These are phyloP conservation scores for Coemansia sp. DNA, from an alignment of 192 early-diverging fungal species.

Conservation along the genomic window DNA sequence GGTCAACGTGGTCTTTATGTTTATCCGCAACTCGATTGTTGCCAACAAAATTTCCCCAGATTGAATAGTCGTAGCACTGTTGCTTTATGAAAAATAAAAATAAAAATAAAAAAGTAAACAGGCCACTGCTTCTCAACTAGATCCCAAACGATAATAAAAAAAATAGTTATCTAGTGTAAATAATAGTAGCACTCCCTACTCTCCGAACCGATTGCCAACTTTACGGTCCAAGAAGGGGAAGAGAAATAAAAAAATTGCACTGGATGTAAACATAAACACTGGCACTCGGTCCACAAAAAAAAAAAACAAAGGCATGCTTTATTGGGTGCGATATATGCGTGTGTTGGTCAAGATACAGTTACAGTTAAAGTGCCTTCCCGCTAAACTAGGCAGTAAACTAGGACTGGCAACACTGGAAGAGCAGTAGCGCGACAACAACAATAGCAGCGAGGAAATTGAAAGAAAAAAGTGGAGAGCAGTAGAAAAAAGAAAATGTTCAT, in stretches of 20 bases:
- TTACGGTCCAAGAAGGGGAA: background rate
- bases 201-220: background rate
- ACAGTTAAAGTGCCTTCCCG: conserved; percentile 4
- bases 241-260: background rate
- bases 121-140: background rate
- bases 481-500: background rate
- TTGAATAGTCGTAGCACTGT: background rate
- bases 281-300: too few relatives aligned
- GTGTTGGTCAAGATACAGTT: background rate
- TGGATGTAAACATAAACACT: background rate
- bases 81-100: background rate
- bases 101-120: background rate
- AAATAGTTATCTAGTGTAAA: background rate
- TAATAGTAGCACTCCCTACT: conserved; percentile 2
- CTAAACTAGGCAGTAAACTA: background rate
- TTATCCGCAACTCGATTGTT: conserved; percentile 9
- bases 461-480: background rate
- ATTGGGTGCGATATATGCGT: too few relatives aligned
- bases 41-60: background rate
- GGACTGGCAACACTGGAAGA: background rate
- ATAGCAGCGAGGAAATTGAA: background rate
- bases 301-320: too few relatives aligned
- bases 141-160: too few relatives aligned
- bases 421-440: background rate
- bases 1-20: background rate